Evolutionary conservation across 352 stramenopile species (phyloP).

Genomic region (Globisporangium okanoganense): DNA sequence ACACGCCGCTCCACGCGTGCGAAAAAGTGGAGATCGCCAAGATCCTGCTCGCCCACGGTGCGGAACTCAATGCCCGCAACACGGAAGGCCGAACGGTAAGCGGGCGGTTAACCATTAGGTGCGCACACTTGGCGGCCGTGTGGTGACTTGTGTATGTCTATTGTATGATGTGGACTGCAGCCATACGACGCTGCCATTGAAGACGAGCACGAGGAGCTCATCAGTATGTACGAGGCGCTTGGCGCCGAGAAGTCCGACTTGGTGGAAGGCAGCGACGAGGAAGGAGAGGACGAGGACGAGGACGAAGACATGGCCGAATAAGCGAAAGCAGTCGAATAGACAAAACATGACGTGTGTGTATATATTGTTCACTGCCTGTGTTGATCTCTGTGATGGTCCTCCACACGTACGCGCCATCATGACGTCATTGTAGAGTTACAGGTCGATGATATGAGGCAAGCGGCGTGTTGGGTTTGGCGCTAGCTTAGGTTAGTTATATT

Average conservation of each 20-base stretch:
- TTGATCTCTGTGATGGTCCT: neutral
- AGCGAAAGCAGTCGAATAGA: slow-evolving; percentile 1
- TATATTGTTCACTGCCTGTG: neutral
- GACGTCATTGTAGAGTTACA: neutral
- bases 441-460: neutral
- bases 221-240: slow-evolving; percentile 38
- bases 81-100: slow-evolving; percentile 42
- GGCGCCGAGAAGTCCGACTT: slow-evolving; percentile 47
- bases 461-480: neutral
- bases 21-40: slow-evolving; percentile 56
- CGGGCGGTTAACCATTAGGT: slow-evolving; percentile 7
- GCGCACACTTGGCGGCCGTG: neutral
- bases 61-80: slow-evolving; percentile 64
- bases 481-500: neutral
- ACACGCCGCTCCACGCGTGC: slow-evolving; percentile 63
- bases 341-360: neutral
- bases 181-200: slow-evolving; percentile 60
- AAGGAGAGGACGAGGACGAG: slow-evolving; percentile 25
- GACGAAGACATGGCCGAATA: slow-evolving; percentile 25
- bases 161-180: slow-evolving; percentile 17
- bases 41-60: slow-evolving; percentile 50
- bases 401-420: neutral
- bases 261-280: slow-evolving; percentile 24
- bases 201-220: slow-evolving; percentile 53
- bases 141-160: slow-evolving; percentile 4